These are phyloP conservation scores for Microdochium bolleyi DNA, from an alignment of 2,329 filamentous ascomycete genomes.

Conservation along the genomic window DNA sequence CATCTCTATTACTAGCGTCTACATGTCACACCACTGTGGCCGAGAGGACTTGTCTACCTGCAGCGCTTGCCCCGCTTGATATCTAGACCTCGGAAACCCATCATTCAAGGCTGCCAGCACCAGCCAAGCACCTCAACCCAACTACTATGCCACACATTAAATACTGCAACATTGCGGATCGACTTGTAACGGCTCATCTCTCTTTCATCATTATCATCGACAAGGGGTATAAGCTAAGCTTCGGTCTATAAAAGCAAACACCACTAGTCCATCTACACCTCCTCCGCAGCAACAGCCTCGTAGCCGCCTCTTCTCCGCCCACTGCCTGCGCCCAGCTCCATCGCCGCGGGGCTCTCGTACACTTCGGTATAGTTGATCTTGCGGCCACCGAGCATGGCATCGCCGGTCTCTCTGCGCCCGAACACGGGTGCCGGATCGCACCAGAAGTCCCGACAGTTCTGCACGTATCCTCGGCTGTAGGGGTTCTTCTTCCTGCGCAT, in stretches of 20 bases:
- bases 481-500: slow-evolving; percentile 63
- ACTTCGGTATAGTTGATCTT: slow-evolving; percentile 79
- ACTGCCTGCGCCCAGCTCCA: slow-evolving; percentile 37
- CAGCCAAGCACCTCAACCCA: too few species aligned
- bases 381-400: slow-evolving; percentile 69
- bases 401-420: slow-evolving; percentile 63
- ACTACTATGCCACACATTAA: too few species aligned
- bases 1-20: too few species aligned
- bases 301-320: slow-evolving; percentile 48
- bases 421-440: slow-evolving; percentile 81
- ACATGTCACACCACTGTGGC: too few species aligned
- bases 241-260: neutral
- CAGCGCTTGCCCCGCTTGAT: too few species aligned
- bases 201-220: neutral
- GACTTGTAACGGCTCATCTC: neutral
- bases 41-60: too few species aligned
- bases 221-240: neutral
- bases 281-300: slow-evolving; percentile 46
- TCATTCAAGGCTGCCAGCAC: too few species aligned
- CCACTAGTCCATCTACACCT: slow-evolving; percentile 5
- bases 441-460: slow-evolving; percentile 96
- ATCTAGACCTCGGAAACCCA: too few species aligned
- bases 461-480: slow-evolving; percentile 73
- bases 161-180: too few species aligned
- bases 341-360: slow-evolving; percentile 75